A percentile compares a stretch with the other conserved stretches of the same genome.
Conservation (phyloP, 352 stramenopile genomes). For the Pythium coloratum region DNA sequence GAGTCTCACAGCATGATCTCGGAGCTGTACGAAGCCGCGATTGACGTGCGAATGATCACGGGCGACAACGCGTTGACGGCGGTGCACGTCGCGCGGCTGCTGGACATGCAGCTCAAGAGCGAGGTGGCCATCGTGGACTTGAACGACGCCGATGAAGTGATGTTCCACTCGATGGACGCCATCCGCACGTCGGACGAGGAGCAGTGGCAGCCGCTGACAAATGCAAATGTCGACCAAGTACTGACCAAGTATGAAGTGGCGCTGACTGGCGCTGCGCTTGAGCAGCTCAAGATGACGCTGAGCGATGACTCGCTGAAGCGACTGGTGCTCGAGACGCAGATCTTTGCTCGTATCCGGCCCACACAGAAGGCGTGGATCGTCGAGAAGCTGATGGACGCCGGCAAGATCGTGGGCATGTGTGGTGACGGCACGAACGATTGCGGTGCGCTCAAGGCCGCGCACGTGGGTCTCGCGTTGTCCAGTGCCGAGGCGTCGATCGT, state of each 20-base stretch:
- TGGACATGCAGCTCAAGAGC: constrained; percentile 42
- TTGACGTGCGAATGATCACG: constrained; percentile 80
- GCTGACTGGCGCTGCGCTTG: constrained; percentile 49
- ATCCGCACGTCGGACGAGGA: constrained; percentile 30
- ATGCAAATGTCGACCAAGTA: constrained; percentile 27
- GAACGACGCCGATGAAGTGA: constrained; percentile 21
- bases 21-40: constrained; percentile 62
- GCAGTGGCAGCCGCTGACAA: constrained; percentile 41
- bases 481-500: constrained; percentile 85
- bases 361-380: constrained; percentile 64
- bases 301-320: constrained; percentile 37
- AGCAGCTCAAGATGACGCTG: constrained; percentile 33
- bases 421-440: constrained; percentile 85
- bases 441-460: constrained; percentile 80
- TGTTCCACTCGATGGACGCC: constrained; percentile 39
- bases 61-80: constrained; percentile 68
- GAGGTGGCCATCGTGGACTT: constrained; percentile 46
- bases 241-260: constrained; percentile 40
- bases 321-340: constrained; percentile 41
- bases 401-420: constrained; percentile 48
- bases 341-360: constrained; percentile 61
- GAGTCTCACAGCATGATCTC: constrained; percentile 64
- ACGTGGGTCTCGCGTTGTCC: constrained; percentile 85
- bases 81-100: constrained; percentile 41
- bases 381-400: constrained; percentile 47